phyloP scores from a whole-genome alignment of 202 grass and related monocot genomes.

The Panicum virgatum region DNA sequence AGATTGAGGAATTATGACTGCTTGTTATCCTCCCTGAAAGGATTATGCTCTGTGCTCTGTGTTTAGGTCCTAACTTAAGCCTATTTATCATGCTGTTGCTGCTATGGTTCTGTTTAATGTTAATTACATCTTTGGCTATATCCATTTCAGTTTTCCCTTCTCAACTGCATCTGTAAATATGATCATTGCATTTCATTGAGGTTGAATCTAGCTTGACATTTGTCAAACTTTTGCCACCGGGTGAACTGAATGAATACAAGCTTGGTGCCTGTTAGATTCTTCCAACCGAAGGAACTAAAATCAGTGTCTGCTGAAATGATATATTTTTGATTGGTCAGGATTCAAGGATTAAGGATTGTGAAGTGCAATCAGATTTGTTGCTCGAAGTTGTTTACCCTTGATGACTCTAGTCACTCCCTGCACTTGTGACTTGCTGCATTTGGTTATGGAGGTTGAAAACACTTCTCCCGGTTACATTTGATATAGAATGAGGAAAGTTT shows the following conservation, averaged over 20 bases:
- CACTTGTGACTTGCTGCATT: not conserved
- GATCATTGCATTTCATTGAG: too few species aligned
- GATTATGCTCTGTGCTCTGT: conserved; percentile 33
- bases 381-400: not conserved
- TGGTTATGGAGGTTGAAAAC: not conserved
- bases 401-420: not conserved
- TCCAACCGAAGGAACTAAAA: not conserved
- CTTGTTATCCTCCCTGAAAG: conserved; percentile 8
- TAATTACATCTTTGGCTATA: not conserved
- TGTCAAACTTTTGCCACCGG: not conserved
- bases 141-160: not conserved
- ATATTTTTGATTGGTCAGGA: not conserved
- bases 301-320: not conserved
- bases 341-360: not conserved
- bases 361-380: not conserved
- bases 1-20: conserved; percentile 7
- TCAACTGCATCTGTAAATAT: conserved; percentile 6
- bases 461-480: not conserved
- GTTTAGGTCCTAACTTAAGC: conserved; percentile 35
- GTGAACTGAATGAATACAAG: not conserved
- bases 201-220: not conserved
- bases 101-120: not conserved
- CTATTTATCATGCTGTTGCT: not conserved
- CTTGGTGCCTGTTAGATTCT: conserved; percentile 11
- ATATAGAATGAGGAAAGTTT: too few species aligned